These are phyloP conservation scores for Sporothrix humicola DNA, from an alignment of 2,329 filamentous ascomycete species.

Conservation along the genomic window DNA sequence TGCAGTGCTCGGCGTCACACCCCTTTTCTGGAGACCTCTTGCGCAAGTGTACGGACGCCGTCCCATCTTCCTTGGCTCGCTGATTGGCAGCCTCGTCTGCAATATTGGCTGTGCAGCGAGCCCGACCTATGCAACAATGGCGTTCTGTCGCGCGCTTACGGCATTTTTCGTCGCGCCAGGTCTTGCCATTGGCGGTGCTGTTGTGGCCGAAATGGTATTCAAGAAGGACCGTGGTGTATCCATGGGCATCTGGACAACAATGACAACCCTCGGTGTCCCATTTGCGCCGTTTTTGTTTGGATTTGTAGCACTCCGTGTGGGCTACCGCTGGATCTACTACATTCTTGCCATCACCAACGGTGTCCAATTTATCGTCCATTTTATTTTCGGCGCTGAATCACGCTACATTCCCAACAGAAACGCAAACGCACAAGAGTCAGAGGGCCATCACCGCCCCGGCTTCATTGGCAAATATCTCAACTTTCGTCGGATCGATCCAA, in stretches of 20 bases:
- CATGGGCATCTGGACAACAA: constrained; percentile 61
- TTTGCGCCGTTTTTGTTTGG: constrained; percentile 48
- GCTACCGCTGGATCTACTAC: constrained; percentile 65
- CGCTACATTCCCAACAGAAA: constrained; percentile 52
- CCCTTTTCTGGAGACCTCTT: constrained; percentile 62
- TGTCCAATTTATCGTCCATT: constrained; percentile 60
- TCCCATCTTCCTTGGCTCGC: constrained; percentile 59
- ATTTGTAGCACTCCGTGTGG: constrained; percentile 56
- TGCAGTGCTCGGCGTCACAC: constrained; percentile 57
- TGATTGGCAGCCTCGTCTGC: constrained; percentile 53
- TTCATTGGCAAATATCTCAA: constrained; percentile 51
- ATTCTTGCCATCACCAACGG: constrained; percentile 63
- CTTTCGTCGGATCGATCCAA: constrained; percentile 58
- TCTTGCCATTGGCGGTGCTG: constrained; percentile 57
- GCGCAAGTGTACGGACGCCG: constrained; percentile 60
- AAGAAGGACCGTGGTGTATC: constrained; percentile 58
- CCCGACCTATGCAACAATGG: constrained; percentile 56
- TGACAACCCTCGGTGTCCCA: constrained; percentile 42
- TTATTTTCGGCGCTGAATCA: constrained; percentile 62
- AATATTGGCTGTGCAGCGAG: constrained; percentile 62
- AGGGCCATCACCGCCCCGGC: too few species aligned
- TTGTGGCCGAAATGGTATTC: constrained; percentile 64
- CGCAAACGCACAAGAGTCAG: neutral
- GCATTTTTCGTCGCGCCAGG: constrained; percentile 63
- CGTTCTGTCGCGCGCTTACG: constrained; percentile 55